A percentile compares a stretch with the other conserved stretches of the same genome.
Conservation (phyloP, 1,284 basidiomycete genomes). For the Ceratobasidium sp. region DNA sequence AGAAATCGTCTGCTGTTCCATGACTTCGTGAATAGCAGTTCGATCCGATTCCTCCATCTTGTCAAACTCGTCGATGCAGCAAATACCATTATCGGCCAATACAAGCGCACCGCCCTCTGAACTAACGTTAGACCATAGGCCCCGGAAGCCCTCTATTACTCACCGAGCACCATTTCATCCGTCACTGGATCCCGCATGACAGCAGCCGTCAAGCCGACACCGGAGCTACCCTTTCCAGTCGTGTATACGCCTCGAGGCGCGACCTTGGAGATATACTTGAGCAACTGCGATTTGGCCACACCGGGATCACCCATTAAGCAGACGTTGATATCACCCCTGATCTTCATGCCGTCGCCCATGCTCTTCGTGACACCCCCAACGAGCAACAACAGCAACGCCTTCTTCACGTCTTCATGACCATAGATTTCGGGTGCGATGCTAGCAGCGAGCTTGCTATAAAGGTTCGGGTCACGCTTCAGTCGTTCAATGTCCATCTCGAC, state of each 20-base stretch:
- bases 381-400: conserved; percentile 90
- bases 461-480: conserved; percentile 74
- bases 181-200: conserved; percentile 99
- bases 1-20: conserved; percentile 99
- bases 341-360: conserved; percentile 98
- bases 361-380: conserved; percentile 96
- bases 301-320: conserved; percentile 99
- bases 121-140: conserved; percentile 32
- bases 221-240: conserved; percentile 96
- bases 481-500: conserved; percentile 74
- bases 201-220: conserved; percentile 97
- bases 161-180: conserved; percentile 98
- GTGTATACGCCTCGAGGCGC: conserved; percentile 98
- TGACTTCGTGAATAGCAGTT: conserved; percentile 99
- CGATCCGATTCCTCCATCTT: conserved; percentile 99
- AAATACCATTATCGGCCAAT: conserved; percentile 98
- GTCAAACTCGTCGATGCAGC: conserved; percentile 99
- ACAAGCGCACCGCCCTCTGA: conserved; percentile 98
- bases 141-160: conserved; percentile 47
- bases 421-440: conserved; percentile 99
- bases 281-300: conserved; percentile 97
- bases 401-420: conserved; percentile 97
- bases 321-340: conserved; percentile 96
- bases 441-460: conserved; percentile 84
- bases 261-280: conserved; percentile 99